Evolutionary conservation across 2,329 filamentous ascomycete species (phyloP).

Genomic region (Sarocladiaceae sp.): DNA sequence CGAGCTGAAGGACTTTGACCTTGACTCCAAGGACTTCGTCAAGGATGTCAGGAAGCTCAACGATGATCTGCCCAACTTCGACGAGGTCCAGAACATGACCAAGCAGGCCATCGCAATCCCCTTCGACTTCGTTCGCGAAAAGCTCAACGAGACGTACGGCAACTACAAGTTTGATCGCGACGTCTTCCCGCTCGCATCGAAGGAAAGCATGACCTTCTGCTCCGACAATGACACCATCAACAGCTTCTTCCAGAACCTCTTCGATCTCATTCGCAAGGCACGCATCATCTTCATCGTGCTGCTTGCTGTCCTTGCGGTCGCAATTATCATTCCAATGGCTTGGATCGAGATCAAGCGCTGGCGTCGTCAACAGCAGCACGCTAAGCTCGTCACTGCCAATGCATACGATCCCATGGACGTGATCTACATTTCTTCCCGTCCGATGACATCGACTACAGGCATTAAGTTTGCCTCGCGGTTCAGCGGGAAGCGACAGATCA

Average conservation of each 20-base stretch:
- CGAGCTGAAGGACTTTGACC: conserved; percentile 64
- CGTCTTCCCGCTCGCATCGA: conserved; percentile 77
- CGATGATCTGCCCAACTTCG: conserved; percentile 74
- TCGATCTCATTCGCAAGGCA: conserved; percentile 61
- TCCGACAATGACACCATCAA: conserved; percentile 78
- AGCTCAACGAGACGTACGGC: conserved; percentile 67
- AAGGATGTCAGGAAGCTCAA: conserved; percentile 70
- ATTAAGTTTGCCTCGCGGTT: conserved; percentile 66
- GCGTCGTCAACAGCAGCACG: conserved; percentile 66
- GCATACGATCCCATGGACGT: conserved; percentile 80
- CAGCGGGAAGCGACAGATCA: conserved; percentile 61
- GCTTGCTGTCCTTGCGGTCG: conserved; percentile 65
- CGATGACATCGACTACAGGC: conserved; percentile 68
- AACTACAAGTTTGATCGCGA: conserved; percentile 74
- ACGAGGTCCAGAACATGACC: conserved; percentile 78
- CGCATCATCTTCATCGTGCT: conserved; percentile 74
- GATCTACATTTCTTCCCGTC: conserved; percentile 80
- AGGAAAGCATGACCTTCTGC: conserved; percentile 82
- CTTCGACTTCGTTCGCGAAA: conserved; percentile 72
- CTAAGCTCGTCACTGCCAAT: conserved; percentile 59
- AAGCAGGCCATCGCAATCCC: conserved; percentile 70
- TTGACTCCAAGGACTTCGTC: conserved; percentile 64
- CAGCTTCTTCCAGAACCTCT: conserved; percentile 75
- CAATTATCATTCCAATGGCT: conserved; percentile 74
- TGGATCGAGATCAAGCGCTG: conserved; percentile 77